Conservation (phyloP, 2,329 filamentous ascomycete species). For the Colletotrichum falcatum region DNA sequence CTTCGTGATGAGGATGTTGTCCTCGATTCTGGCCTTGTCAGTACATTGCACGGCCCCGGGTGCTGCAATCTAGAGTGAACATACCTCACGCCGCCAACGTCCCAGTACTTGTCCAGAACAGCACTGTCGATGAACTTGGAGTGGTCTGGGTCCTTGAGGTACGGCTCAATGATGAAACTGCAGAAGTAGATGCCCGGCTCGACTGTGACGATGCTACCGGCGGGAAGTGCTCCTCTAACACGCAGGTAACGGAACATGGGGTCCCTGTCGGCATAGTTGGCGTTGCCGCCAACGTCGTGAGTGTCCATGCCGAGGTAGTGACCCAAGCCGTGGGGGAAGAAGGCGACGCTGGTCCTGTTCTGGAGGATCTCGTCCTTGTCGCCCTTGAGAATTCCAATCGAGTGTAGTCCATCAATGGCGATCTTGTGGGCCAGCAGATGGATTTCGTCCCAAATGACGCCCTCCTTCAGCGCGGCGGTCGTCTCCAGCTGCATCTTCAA, state of each 20-base stretch:
- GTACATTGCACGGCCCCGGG: conserved; percentile 5
- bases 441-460: conserved; percentile 83
- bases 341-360: conserved; percentile 85
- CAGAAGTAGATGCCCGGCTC: conserved; percentile 97
- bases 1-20: conserved; percentile 79
- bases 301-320: conserved; percentile 95
- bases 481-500: conserved; percentile 87
- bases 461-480: conserved; percentile 78
- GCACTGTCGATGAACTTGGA: conserved; percentile 80
- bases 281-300: conserved; percentile 85
- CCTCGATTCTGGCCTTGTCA: conserved; percentile 64
- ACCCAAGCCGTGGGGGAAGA: conserved; percentile 91
- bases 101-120: conserved; percentile 84
- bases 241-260: conserved; percentile 88
- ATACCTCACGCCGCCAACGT: conserved; percentile 79
- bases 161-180: conserved; percentile 86
- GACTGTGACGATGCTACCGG: conserved; percentile 86
- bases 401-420: conserved; percentile 82
- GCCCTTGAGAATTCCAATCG: conserved; percentile 79
- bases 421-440: conserved; percentile 84
- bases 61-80: conserved; percentile 43
- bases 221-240: conserved; percentile 79
- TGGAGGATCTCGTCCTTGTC: conserved; percentile 79
- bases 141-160: conserved; percentile 77
- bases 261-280: conserved; percentile 83